Base-by-base conservation (phyloP, 768 basidiomycete species). In the Artomyces pyxidatus region DNA sequence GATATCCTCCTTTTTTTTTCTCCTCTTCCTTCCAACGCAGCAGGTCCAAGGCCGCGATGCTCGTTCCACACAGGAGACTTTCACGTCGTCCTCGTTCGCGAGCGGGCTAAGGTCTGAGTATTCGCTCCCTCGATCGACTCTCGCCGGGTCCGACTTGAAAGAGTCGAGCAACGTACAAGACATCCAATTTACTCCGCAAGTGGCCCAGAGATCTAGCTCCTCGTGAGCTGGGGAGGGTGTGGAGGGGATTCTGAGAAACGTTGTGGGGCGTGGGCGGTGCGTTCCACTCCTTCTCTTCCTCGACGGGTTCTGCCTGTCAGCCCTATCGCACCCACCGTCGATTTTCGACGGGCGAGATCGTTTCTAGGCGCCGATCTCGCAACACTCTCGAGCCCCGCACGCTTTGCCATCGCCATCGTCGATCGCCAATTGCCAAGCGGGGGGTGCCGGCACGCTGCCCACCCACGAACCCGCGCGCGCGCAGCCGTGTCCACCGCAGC, bases 91-190 rank as follows among this genome's bases (percentile, higher is more conserved):
- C 53, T 51, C 48, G n/a, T 55, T 82, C 65, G 73, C 79, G 80
- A 84, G 81, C 82, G 81, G 84, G 83, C 76, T 72, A 85, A 85
- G 81, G 83, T 85, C 82, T 82, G 83, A 85, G 81, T 65, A 75
- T 79, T 78, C 60, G 51, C 78, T 76, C 74, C 74, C 73, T 72
- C 49, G 76, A 78, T 74, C 58, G 79, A 67, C 75, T 69, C 77
- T 78, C 72, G 78, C 76, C 57, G 83, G 71, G 75, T 65, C 78
- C 69, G 67, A 74, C 67, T 68, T 65, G 74, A 74, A 82, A 59
- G 62, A 58, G 68, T 71, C 69, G 68, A 77, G 73, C 74, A 72
- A 65, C 78, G 75, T 76, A 85, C 80, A 81, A 83, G 82, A 81
- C 76, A 85, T 55, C 41, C 41, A 40, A 49, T 43, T 38, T 41